These are phyloP conservation scores for Jimgerdemannia lactiflua DNA, from an alignment of 192 early-diverging fungal species.

Conservation along the genomic window DNA sequence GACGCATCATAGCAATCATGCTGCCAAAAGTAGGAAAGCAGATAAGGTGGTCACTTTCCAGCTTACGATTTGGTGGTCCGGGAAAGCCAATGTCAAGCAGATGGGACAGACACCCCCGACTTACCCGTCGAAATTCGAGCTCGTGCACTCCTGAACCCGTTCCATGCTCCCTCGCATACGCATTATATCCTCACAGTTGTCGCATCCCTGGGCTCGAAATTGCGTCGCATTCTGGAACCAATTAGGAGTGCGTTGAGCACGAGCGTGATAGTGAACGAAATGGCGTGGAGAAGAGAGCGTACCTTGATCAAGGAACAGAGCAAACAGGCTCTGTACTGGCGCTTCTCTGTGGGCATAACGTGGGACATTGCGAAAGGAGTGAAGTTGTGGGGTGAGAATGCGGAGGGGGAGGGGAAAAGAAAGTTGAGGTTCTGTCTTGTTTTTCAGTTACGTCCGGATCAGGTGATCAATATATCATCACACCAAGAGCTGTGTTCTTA, in stretches of 20 bases:
- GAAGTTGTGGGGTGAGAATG: neutral
- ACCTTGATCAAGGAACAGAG: constrained; percentile 80
- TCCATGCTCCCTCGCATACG: constrained; percentile 61
- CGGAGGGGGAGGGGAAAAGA: no score
- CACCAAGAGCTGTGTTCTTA: neutral
- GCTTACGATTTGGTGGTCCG: neutral
- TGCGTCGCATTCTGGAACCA: constrained; percentile 55
- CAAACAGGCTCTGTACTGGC: constrained; percentile 76
- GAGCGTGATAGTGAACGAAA: neutral
- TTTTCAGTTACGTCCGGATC: neutral
- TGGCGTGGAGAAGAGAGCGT: constrained; percentile 1
- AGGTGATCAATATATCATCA: neutral
- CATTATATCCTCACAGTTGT: constrained; percentile 80
- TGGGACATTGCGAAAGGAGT: constrained; percentile 20
- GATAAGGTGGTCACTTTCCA: neutral
- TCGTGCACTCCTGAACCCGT: constrained; percentile 74
- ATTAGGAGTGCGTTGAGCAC: neutral
- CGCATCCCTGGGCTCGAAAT: constrained; percentile 71
- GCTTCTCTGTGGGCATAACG: constrained; percentile 56
- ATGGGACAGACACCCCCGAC: neutral
- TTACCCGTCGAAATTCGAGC: constrained; percentile 73
- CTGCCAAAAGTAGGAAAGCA: constrained; percentile 24
- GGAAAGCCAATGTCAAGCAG: neutral
- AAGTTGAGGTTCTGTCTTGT: neutral
- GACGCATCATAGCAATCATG: constrained; percentile 69